Conservation (phyloP, 2,329 filamentous ascomycete genomes). For the Fusarium oligoseptatum region DNA sequence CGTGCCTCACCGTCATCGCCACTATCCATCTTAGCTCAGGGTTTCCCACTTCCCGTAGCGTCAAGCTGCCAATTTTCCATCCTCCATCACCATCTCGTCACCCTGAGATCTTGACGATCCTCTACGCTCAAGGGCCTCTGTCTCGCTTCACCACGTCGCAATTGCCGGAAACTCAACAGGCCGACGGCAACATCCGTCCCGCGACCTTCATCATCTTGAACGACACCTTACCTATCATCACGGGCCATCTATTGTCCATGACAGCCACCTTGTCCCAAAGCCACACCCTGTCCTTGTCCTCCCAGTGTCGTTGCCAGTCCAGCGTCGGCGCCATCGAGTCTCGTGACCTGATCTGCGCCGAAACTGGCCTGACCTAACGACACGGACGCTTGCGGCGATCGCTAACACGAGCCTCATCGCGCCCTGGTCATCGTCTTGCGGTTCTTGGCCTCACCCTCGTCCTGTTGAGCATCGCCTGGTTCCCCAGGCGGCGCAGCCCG, state of each 20-base stretch:
- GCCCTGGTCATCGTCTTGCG: constrained; percentile 25
- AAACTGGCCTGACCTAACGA: constrained; percentile 30
- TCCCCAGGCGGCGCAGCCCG: constrained; percentile 36
- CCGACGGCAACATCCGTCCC: not conserved
- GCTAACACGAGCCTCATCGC: constrained; percentile 38
- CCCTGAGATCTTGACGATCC: not conserved
- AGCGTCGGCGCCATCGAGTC: constrained; percentile 21
- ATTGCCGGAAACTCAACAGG: not conserved
- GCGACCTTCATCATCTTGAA: not conserved
- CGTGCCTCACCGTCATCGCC: constrained; percentile 37
- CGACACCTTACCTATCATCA: not conserved
- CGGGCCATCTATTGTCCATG: constrained; percentile 18
- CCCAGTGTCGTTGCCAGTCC: constrained; percentile 14
- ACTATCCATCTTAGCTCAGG: constrained; percentile 30
- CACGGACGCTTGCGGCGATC: constrained; percentile 24
- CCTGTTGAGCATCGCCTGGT: constrained; percentile 33
- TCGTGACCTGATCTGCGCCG: constrained; percentile 35
- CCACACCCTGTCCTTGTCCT: constrained; percentile 35
- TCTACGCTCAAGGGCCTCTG: not conserved
- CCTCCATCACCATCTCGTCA: constrained; percentile 31
- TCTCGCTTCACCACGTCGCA: constrained; percentile 8
- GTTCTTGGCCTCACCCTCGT: constrained; percentile 21
- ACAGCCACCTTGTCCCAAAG: constrained; percentile 27
- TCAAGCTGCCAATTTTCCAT: constrained; percentile 22
- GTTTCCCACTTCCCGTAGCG: constrained; percentile 35